Conservation (phyloP, 495 filamentous ascomycete genomes). For the Letharia columbiana region DNA sequence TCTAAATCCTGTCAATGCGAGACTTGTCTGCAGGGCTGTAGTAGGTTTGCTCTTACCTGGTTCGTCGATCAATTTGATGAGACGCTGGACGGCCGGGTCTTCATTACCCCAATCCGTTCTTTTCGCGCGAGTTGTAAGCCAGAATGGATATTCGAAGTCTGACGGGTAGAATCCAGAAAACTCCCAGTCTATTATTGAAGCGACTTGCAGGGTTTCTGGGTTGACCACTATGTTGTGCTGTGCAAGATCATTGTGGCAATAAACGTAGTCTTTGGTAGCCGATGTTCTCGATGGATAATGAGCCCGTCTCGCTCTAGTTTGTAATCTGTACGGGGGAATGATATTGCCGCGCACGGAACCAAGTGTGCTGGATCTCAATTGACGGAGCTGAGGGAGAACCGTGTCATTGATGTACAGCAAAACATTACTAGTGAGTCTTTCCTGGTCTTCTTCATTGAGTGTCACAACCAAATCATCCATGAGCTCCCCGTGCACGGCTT, state of each 20-base stretch:
- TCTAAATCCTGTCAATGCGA: background rate
- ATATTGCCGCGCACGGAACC: conserved; percentile 4
- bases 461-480: background rate
- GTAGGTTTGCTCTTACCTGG: background rate
- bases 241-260: conserved; percentile 32
- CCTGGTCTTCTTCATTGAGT: background rate
- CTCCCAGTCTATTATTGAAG: conserved; percentile 34
- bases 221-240: conserved; percentile 31
- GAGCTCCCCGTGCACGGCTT: background rate
- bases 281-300: background rate
- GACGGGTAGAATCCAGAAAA: conserved; percentile 30
- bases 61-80: background rate
- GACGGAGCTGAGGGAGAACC: conserved; percentile 3
- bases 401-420: background rate
- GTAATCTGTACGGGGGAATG: background rate
- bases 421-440: conserved; percentile 1
- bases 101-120: background rate
- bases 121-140: background rate
- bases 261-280: conserved; percentile 25
- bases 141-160: conserved; percentile 25
- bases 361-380: conserved; percentile 2
- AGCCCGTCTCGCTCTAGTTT: background rate
- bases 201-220: conserved; percentile 29
- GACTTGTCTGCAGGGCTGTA: background rate
- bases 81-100: background rate